These are phyloP conservation scores for Zopfia rhizophila DNA, from an alignment of 2,329 filamentous ascomycete species.

Conservation along the genomic window DNA sequence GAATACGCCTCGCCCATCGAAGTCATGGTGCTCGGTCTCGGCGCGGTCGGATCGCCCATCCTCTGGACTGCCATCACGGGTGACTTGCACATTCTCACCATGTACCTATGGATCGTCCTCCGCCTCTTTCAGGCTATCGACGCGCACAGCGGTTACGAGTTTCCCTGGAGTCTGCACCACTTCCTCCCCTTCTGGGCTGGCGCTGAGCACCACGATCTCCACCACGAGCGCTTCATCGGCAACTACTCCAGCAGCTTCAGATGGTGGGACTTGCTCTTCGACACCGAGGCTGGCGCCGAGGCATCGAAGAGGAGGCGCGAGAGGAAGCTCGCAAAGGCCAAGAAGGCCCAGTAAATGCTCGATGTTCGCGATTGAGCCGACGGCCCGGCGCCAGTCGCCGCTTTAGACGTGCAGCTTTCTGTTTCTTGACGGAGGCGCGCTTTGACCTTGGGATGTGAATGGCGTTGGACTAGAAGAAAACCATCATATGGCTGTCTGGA, in stretches of 20 bases:
- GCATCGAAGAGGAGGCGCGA: slow-evolving; percentile 86
- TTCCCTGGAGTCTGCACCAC: slow-evolving; percentile 96
- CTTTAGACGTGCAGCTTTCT: slow-evolving; percentile 1
- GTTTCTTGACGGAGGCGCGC: neutral
- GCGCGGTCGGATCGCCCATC: slow-evolving; percentile 84
- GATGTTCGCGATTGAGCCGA: too few species aligned
- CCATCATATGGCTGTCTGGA: slow-evolving; percentile 25
- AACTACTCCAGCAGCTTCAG: slow-evolving; percentile 98
- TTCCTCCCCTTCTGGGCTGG: slow-evolving; percentile 98
- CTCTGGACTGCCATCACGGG: slow-evolving; percentile 84
- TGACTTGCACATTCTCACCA: slow-evolving; percentile 93
- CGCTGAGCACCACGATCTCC: slow-evolving; percentile 93
- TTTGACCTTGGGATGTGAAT: slow-evolving; percentile 17
- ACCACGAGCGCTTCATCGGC: slow-evolving; percentile 98
- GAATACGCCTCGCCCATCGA: slow-evolving; percentile 99
- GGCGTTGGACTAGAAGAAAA: slow-evolving; percentile 37
- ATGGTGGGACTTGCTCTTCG: slow-evolving; percentile 96
- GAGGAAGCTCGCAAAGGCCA: slow-evolving; percentile 73
- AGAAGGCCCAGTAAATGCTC: slow-evolving; percentile 67
- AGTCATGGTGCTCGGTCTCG: slow-evolving; percentile 91
- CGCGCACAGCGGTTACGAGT: slow-evolving; percentile 97
- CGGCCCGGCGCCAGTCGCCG: neutral
- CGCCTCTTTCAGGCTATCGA: slow-evolving; percentile 98
- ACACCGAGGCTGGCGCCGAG: slow-evolving; percentile 92
- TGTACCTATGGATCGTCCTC: slow-evolving; percentile 95